A percentile compares a stretch with the other conserved stretches of the same genome.
These are phyloP conservation scores for Solanum rostratum DNA, from an alignment of 257 asterid genomes.

Conservation along the genomic window DNA sequence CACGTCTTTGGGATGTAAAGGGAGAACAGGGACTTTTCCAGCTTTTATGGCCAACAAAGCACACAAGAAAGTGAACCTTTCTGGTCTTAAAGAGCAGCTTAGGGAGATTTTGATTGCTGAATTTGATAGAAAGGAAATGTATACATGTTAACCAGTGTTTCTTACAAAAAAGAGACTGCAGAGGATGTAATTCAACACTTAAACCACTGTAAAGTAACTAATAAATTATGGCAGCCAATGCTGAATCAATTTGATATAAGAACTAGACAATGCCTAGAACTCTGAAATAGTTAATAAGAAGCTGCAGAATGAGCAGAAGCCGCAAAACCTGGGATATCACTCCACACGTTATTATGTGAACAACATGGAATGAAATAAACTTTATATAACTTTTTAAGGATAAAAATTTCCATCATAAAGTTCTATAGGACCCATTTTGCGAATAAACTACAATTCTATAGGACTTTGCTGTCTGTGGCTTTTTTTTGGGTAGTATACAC, in stretches of 20 bases:
- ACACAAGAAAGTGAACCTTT: background rate
- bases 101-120: background rate
- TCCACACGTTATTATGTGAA: too few relatives aligned
- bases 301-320: too few relatives aligned
- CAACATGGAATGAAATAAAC: too few relatives aligned
- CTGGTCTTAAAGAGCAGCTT: background rate
- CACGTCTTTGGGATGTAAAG: background rate
- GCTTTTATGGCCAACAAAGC: background rate
- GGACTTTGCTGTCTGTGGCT: background rate
- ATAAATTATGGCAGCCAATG: background rate
- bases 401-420: too few relatives aligned
- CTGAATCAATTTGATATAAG: background rate
- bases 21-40: background rate
- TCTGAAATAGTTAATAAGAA: too few relatives aligned
- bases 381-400: too few relatives aligned
- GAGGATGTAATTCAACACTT: background rate
- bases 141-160: too few relatives aligned
- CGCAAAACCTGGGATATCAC: too few relatives aligned
- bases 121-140: background rate
- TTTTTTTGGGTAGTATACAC: background rate
- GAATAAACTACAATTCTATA: background rate
- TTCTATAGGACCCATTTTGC: background rate
- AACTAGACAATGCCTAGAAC: too few relatives aligned
- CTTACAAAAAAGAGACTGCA: too few relatives aligned
- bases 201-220: background rate